Percentiles rank a stretch among this genome's conserved stretches.
Conservation (phyloP, 176 grass and related monocot species). For the Canna indica region DNA sequence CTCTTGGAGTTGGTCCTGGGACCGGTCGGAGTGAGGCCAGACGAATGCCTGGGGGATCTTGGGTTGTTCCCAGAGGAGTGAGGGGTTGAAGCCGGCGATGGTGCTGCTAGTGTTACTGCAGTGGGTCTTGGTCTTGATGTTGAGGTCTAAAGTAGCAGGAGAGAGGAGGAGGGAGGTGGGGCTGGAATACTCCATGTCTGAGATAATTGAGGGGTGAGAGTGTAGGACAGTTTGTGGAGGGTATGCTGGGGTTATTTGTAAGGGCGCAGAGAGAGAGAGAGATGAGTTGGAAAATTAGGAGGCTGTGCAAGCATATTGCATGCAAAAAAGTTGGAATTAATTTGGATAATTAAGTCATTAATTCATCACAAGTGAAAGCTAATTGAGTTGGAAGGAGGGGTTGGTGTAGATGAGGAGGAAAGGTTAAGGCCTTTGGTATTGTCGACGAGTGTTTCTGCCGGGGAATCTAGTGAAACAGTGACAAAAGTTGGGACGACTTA, state of each 20-base stretch:
- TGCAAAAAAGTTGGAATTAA: no score
- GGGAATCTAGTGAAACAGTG: background rate
- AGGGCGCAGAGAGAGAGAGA: background rate
- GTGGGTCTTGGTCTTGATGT: background rate
- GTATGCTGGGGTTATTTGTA: background rate
- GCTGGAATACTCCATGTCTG: background rate
- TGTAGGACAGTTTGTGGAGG: no score
- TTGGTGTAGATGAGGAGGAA: background rate
- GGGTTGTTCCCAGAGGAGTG: conserved; percentile 20
- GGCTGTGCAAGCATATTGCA: no score
- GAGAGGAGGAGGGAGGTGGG: background rate
- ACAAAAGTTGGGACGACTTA: no score
- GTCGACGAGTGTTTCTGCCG: background rate
- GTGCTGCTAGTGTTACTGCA: no score
- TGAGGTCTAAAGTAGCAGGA: background rate
- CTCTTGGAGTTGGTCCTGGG: background rate
- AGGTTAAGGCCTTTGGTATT: background rate
- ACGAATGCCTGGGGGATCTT: conserved; percentile 67
- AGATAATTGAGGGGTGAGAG: background rate
- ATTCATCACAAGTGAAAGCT: no score
- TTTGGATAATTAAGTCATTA: no score
- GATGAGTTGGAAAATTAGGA: no score
- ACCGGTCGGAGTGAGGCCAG: conserved; percentile 41
- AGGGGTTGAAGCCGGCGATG: conserved; percentile 22
- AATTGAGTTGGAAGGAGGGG: no score